Percentiles rank a stretch among this genome's conserved stretches.
Evolutionary conservation across 2,329 filamentous ascomycete genomes (phyloP).

Genomic region (Akanthomyces muscarius): DNA sequence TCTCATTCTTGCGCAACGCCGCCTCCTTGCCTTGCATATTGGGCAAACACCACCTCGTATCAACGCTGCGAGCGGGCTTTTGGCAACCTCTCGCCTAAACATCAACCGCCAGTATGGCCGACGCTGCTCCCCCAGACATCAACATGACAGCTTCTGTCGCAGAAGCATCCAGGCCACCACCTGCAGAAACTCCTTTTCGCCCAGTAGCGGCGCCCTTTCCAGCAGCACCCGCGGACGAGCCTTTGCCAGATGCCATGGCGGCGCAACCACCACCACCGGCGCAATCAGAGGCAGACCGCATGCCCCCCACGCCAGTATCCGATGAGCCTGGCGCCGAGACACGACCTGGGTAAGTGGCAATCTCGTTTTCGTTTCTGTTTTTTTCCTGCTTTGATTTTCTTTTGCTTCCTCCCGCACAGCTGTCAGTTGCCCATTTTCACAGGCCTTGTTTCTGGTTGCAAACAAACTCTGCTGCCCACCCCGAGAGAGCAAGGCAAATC

Average conservation of each 20-base stretch:
- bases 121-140: neutral
- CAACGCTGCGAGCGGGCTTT: neutral
- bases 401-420: neutral
- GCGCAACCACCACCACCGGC: neutral
- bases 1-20: neutral
- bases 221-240: neutral
- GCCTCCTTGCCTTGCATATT: neutral
- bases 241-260: neutral
- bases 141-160: neutral
- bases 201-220: neutral
- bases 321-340: slow-evolving; percentile 1
- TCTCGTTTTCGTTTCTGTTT: neutral
- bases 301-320: slow-evolving; percentile 9
- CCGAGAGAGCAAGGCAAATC: slow-evolving; percentile 1
- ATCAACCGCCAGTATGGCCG: neutral
- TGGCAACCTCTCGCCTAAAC: neutral
- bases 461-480: neutral
- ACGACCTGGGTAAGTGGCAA: slow-evolving; percentile 3
- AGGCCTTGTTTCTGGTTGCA: neutral
- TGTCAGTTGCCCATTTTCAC: neutral
- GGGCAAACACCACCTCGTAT: neutral
- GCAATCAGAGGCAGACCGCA: slow-evolving; percentile 4
- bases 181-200: neutral
- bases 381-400: neutral
- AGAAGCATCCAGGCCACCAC: neutral